Evolutionary conservation across 257 asterid species (phyloP).

Genomic region (Nicotiana knightiana): DNA sequence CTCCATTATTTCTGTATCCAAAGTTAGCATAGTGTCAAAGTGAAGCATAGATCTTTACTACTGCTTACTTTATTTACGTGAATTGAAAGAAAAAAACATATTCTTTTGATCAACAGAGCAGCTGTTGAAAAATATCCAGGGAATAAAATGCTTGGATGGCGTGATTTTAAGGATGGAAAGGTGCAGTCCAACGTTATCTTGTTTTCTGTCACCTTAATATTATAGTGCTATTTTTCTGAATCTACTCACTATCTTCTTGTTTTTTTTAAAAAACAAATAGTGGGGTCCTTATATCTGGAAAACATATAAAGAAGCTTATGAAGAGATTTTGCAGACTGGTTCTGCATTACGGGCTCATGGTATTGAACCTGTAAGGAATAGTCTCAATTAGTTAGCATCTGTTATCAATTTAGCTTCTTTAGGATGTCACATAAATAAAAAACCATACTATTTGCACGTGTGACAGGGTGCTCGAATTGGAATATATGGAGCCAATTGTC

Average conservation of each 20-base stretch:
- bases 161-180: conserved; percentile 46
- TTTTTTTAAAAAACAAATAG: conserved; percentile 23
- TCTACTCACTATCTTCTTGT: background rate
- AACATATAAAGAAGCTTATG: conserved; percentile 68
- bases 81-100: background rate
- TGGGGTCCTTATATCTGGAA: conserved; percentile 91
- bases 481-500: conserved; percentile 85
- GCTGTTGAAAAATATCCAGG: conserved; percentile 60
- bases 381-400: background rate
- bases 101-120: conserved; percentile 36
- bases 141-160: conserved; percentile 92
- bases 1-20: background rate
- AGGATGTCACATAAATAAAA: background rate
- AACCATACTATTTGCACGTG: background rate
- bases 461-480: conserved; percentile 79
- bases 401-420: background rate
- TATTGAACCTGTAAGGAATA: conserved; percentile 59
- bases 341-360: conserved; percentile 78
- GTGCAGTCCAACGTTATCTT: conserved; percentile 22
- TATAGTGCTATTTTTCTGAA: background rate
- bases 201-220: background rate
- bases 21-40: background rate
- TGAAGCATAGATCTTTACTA: background rate
- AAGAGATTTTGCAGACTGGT: conserved; percentile 56
- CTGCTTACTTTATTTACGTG: background rate